Base-by-base conservation (phyloP, 106 monocot genomes). In the Posidonia australis region DNA sequence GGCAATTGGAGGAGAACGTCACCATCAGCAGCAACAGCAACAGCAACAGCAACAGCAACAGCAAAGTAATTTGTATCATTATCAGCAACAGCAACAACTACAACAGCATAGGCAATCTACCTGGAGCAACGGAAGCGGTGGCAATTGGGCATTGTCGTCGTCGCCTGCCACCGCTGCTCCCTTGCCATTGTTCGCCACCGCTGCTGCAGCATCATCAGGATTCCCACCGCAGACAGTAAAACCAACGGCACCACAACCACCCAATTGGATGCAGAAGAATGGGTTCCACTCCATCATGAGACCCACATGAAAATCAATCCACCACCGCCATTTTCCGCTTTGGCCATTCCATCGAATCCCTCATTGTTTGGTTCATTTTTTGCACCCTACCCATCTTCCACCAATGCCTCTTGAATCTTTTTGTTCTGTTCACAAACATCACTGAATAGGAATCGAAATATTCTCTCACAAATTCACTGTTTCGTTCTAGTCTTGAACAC, bases 131-230 rank as follows among this genome's bases (percentile, higher is more conserved):
- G n/a, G n/a, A n/a, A n/a, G 31, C 13, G 31, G 59, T 1, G n/a
- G 31, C 25, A 64, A 64, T 47, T 64, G 64, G 64, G 44, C 29
- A 7, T 36, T 6, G 12, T 6, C 46, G 10, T 44, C 46, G 64
- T 13, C 13, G 5, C 0, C 61, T 12, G 25, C 23, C n/a, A 19
- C 26, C 36, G 19, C 12, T 19, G 9, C 5, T 47, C 25, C 46
- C 2, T 42, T 22, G 42, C 64, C 64, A 2, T 46, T 64, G 44
- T 25, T 64, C 47, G 13, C 64, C 24, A 64, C 22, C 19, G 64
- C 46, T 64, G 64, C 46, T 48, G 64, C 64, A 64, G 64, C 64
- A 64, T 64, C 64, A 64, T 64, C 64, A 64, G 64, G 64, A 64
- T 64, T 64, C 64, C 46, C 64, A 46, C 64, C 64, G 13, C 64